Evolutionary conservation across 2,329 filamentous ascomycete genomes (phyloP).

Genomic region (Exophiala lecanii-corni): DNA sequence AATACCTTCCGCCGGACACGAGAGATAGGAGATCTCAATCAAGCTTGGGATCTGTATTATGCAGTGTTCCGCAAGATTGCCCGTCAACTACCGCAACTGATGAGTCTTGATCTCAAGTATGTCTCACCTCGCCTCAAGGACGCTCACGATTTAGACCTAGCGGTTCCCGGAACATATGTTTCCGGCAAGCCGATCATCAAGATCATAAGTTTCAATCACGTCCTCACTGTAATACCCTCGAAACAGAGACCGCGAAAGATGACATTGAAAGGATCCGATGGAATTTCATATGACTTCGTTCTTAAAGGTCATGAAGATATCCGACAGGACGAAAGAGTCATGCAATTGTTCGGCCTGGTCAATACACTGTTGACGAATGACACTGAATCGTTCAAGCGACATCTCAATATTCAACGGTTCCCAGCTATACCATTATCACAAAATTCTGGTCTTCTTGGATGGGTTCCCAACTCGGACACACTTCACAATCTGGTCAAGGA

Average conservation of each 20-base stretch:
- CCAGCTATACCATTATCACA: slow-evolving; percentile 96
- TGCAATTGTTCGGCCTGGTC: slow-evolving; percentile 97
- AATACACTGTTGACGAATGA: slow-evolving; percentile 94
- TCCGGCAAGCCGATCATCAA: slow-evolving; percentile 74
- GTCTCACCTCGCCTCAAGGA: slow-evolving; percentile 90
- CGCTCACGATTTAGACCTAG: slow-evolving; percentile 80
- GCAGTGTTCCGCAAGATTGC: slow-evolving; percentile 96
- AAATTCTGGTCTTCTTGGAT: slow-evolving; percentile 89
- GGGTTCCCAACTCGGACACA: slow-evolving; percentile 97
- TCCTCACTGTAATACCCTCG: slow-evolving; percentile 87
- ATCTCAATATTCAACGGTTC: slow-evolving; percentile 93
- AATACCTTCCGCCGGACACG: slow-evolving; percentile 82
- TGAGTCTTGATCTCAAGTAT: slow-evolving; percentile 88
- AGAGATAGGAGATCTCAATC: slow-evolving; percentile 91
- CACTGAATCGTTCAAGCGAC: slow-evolving; percentile 92
- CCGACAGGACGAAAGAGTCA: slow-evolving; percentile 95
- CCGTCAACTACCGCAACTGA: slow-evolving; percentile 86
- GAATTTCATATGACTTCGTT: slow-evolving; percentile 77
- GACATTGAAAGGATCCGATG: slow-evolving; percentile 83
- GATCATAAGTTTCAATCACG: slow-evolving; percentile 85
- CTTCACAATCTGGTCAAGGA: slow-evolving; percentile 94
- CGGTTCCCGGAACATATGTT: slow-evolving; percentile 91
- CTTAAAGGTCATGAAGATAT: slow-evolving; percentile 99
- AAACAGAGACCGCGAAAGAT: slow-evolving; percentile 94
- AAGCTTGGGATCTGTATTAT: slow-evolving; percentile 99